phyloP scores from a whole-genome alignment of 495 filamentous ascomycete species.

The Xylaria palmicola region DNA sequence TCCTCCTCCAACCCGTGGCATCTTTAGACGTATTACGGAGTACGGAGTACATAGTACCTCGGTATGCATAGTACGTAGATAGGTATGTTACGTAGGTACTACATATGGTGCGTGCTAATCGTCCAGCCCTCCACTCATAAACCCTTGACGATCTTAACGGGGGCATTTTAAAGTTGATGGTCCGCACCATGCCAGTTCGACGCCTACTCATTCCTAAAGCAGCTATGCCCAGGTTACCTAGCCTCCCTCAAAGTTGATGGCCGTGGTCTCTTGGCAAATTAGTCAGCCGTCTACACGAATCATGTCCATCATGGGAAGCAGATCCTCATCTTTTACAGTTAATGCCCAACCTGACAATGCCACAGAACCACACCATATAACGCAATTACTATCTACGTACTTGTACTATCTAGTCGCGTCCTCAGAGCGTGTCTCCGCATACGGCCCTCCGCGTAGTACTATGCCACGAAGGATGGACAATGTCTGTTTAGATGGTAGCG shows the following conservation, averaged over 20 bases:
- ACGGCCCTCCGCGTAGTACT: too few species aligned
- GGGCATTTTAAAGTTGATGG: not conserved
- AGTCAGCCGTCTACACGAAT: conserved; percentile 7
- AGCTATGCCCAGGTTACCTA: not conserved
- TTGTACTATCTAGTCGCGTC: too few species aligned
- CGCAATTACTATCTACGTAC: too few species aligned
- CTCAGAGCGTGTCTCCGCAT: too few species aligned
- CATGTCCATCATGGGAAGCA: not conserved
- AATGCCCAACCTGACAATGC: not conserved
- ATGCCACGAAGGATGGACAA: not conserved
- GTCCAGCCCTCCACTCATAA: not conserved
- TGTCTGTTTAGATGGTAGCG: not conserved
- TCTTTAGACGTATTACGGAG: too few species aligned
- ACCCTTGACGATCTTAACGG: conserved; percentile 4
- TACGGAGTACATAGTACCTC: too few species aligned
- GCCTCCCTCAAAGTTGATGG: not conserved
- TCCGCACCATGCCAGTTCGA: conserved; percentile 2
- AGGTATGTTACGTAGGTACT: too few species aligned
- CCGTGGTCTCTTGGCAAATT: not conserved
- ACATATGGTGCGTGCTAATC: not conserved
- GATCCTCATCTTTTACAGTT: conserved; percentile 4
- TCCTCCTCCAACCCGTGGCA: too few species aligned
- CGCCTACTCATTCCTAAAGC: not conserved
- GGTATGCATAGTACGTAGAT: too few species aligned
- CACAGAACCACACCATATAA: too few species aligned